Base-by-base conservation (phyloP, 1,139 yeast species). In the Spathaspora jeffriesii region DNA sequence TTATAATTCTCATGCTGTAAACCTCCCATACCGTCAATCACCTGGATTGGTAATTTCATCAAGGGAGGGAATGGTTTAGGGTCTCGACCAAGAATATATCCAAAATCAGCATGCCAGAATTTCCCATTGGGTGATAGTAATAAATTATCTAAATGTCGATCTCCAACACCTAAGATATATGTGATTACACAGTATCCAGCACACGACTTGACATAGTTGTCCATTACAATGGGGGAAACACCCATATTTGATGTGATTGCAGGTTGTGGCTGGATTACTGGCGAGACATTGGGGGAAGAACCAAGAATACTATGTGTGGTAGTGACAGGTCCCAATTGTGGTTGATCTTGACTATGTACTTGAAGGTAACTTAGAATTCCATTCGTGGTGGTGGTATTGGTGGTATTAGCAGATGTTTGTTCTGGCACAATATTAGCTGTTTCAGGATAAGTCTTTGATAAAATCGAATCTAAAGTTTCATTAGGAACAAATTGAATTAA, bases 111-210 rank as follows among this genome's bases (percentile, higher is more conserved):
- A 67, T 91, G 97, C 82, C 95, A 90, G 61, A 91, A 91, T 61
- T 85, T 90, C 2, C 89, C 97, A 63, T 87, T 88, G 1, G 87
- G 82, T 5, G 84, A 77, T 10, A 81, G 62, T 36, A 95, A 73
- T 52, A 95, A 71, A 60, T 95, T 95, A 59, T 95, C 99, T 51
- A 95, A 73, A 70, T 95, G 99, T 47, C 99, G 78, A 67, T 95
- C 99, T 17, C 99, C 99, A 10, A 95, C 97, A 4, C 99, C 99
- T 11, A 95, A 70, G 5, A 95, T 71, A 59, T 95, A 95, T 0
- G 99, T 95, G 32, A 95, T 89, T 2, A 95, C 99, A 73, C 98
- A 93, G 63, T 95, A 93, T 0, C 99, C 99, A 25, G 99, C 99
- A 65, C 98, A 91, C 3, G 97, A 90, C 53, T 92, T 82, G 13